A percentile compares a stretch with the other conserved stretches of the same genome.
These are phyloP conservation scores for Candida pseudoviswanathii DNA, from an alignment of 1,139 yeast genomes.

Conservation along the genomic window DNA sequence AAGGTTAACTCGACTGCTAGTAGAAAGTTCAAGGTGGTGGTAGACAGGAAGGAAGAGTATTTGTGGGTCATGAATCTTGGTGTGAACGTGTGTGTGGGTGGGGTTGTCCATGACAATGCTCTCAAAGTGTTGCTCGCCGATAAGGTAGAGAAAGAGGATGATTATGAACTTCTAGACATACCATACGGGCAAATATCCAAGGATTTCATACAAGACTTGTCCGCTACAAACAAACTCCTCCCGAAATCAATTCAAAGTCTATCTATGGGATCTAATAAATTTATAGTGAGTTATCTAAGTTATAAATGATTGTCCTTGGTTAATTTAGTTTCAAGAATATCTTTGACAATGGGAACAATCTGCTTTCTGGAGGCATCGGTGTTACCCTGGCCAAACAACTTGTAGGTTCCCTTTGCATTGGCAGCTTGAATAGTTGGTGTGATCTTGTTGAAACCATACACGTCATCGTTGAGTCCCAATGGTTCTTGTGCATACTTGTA, in stretches of 20 bases:
- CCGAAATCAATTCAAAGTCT: slow-evolving; percentile 12
- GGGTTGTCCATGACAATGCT: slow-evolving; percentile 24
- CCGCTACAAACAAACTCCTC: slow-evolving; percentile 21
- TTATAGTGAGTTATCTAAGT: slow-evolving; percentile 14
- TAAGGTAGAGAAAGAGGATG: slow-evolving; percentile 25
- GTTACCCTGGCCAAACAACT: slow-evolving; percentile 54
- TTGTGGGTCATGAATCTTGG: slow-evolving; percentile 66
- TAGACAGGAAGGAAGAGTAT: slow-evolving; percentile 60
- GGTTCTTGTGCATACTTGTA: slow-evolving; percentile 26
- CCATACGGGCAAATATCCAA: slow-evolving; percentile 26
- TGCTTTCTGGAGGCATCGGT: slow-evolving; percentile 76
- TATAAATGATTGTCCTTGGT: slow-evolving; percentile 1
- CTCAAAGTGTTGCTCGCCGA: slow-evolving; percentile 41
- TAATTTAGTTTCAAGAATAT: slow-evolving; percentile 24
- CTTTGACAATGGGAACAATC: slow-evolving; percentile 68
- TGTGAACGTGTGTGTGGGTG: slow-evolving; percentile 26
- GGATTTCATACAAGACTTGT: slow-evolving; percentile 27
- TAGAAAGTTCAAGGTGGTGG: slow-evolving; percentile 60
- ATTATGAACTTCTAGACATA: slow-evolving; percentile 37
- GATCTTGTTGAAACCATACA: slow-evolving; percentile 19
- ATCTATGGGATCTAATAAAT: slow-evolving; percentile 13
- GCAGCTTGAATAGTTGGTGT: slow-evolving; percentile 17
- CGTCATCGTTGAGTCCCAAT: slow-evolving; percentile 30
- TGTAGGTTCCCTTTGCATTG: slow-evolving; percentile 18
- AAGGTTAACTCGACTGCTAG: slow-evolving; percentile 49